Percentiles rank a stretch among this genome's conserved stretches.
Conservation (phyloP, 495 filamentous ascomycete genomes). For the Pyrenopolyporus hunteri region DNA sequence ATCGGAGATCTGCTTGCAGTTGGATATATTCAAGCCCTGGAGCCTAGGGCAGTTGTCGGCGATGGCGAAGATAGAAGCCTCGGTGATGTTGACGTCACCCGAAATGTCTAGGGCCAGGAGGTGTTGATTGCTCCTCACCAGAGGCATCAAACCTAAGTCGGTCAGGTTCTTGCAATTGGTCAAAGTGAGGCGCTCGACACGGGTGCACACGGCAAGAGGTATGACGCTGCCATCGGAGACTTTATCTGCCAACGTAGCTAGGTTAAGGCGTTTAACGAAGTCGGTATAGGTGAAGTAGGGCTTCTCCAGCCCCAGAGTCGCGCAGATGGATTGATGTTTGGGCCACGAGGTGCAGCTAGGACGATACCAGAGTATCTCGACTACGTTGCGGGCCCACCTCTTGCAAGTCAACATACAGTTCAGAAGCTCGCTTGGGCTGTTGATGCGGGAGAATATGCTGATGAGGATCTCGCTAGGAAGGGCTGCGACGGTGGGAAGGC, state of each 20-base stretch:
- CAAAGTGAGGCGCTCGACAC: conserved; percentile 91
- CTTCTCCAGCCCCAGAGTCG: conserved; percentile 68
- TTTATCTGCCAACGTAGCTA: conserved; percentile 73
- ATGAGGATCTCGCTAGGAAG: conserved; percentile 96
- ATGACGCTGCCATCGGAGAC: conserved; percentile 90
- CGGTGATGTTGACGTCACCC: conserved; percentile 76
- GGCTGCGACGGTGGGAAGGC: conserved; percentile 74
- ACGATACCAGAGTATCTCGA: conserved; percentile 93
- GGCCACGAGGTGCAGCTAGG: conserved; percentile 87
- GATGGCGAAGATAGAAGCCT: conserved; percentile 78
- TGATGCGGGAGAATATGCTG: conserved; percentile 85
- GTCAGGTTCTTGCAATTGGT: conserved; percentile 87
- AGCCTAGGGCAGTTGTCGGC: conserved; percentile 80
- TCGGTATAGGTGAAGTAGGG: conserved; percentile 85
- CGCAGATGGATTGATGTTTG: conserved; percentile 76
- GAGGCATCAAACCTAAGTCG: conserved; percentile 78
- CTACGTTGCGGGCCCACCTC: conserved; percentile 89
- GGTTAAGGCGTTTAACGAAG: conserved; percentile 88
- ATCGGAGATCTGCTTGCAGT: conserved; percentile 83
- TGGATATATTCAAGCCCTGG: conserved; percentile 92
- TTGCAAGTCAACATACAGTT: conserved; percentile 92
- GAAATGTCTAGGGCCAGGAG: conserved; percentile 93
- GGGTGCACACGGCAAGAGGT: conserved; percentile 82
- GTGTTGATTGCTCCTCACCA: conserved; percentile 79
- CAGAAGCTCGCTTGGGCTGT: conserved; percentile 72